Evolutionary conservation across 768 basidiomycete genomes (phyloP).

Genomic region (Strobilomyces echinocephalus): DNA sequence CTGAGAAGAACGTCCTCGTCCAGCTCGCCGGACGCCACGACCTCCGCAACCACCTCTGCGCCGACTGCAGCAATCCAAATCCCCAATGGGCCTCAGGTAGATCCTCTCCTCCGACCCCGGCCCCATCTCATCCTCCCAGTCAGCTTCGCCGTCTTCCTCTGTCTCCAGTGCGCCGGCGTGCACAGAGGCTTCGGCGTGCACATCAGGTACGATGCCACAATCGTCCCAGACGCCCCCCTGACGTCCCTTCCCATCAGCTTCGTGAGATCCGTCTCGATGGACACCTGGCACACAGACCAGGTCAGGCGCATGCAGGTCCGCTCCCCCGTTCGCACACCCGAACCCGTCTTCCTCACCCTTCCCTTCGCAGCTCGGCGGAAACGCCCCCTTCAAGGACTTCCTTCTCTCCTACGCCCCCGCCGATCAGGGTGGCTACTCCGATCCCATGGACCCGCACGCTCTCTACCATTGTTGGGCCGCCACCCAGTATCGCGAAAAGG

Average conservation of each 20-base stretch:
- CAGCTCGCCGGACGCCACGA: constrained; percentile 71
- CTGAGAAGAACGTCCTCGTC: constrained; percentile 37
- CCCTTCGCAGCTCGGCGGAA: constrained; percentile 72
- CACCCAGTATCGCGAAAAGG: constrained; percentile 92
- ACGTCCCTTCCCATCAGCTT: constrained; percentile 47
- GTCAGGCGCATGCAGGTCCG: constrained; percentile 83
- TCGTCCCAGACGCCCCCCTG: not conserved
- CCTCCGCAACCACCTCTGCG: constrained; percentile 71
- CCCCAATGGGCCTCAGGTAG: constrained; percentile 93
- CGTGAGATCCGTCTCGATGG: constrained; percentile 93
- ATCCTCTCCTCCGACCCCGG: not conserved
- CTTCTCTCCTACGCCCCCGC: constrained; percentile 62
- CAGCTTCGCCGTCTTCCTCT: constrained; percentile 86
- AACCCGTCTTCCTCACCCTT: constrained; percentile 5
- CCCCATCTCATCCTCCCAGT: constrained; percentile 8
- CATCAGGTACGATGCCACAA: constrained; percentile 49
- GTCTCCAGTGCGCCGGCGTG: constrained; percentile 80
- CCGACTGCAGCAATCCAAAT: constrained; percentile 84
- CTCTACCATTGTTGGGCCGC: constrained; percentile 95
- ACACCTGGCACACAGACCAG: constrained; percentile 91
- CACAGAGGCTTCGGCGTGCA: constrained; percentile 94
- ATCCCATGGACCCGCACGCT: constrained; percentile 58
- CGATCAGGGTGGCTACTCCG: constrained; percentile 66
- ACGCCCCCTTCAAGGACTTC: constrained; percentile 76
- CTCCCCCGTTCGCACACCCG: constrained; percentile 7